Evolutionary conservation across 306 rosid species (phyloP).

Genomic region (Benincasa hispida): DNA sequence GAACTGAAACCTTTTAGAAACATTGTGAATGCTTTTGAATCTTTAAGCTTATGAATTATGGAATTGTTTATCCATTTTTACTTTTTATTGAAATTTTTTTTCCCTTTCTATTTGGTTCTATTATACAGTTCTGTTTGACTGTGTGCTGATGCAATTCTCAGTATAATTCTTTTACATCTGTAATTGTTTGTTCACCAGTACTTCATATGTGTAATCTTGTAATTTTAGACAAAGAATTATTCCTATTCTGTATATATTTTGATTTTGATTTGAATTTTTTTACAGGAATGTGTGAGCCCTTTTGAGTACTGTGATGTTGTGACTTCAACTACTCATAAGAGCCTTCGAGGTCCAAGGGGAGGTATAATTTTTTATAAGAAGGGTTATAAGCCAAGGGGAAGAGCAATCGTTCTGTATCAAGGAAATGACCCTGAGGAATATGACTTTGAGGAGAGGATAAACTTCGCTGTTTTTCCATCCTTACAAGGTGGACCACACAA

Average conservation of each 20-base stretch:
- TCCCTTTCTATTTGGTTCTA: background rate
- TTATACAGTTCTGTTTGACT: background rate
- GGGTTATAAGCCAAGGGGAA: conserved; percentile 76
- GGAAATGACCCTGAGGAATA: conserved; percentile 60
- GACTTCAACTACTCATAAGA: conserved; percentile 94
- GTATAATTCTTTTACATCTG: background rate
- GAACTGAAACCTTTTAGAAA: background rate
- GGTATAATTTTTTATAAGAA: conserved; percentile 87
- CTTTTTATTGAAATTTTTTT: background rate
- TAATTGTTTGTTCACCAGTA: background rate
- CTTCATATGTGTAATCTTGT: background rate
- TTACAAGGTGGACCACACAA: conserved; percentile 98
- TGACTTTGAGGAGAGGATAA: conserved; percentile 86
- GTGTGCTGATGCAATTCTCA: background rate
- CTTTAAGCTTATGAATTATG: background rate
- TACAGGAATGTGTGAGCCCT: conserved; percentile 77
- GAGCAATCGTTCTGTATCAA: conserved; percentile 51
- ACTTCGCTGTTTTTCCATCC: conserved; percentile 87
- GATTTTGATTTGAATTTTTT: background rate
- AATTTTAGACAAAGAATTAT: background rate
- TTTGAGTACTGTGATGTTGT: conserved; percentile 91
- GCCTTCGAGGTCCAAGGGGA: conserved; percentile 99
- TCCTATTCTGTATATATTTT: background rate
- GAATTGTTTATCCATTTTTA: background rate
- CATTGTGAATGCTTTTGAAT: background rate